phyloP scores from a whole-genome alignment of 1,139 yeast genomes.

The Diutina rugosa region DNA sequence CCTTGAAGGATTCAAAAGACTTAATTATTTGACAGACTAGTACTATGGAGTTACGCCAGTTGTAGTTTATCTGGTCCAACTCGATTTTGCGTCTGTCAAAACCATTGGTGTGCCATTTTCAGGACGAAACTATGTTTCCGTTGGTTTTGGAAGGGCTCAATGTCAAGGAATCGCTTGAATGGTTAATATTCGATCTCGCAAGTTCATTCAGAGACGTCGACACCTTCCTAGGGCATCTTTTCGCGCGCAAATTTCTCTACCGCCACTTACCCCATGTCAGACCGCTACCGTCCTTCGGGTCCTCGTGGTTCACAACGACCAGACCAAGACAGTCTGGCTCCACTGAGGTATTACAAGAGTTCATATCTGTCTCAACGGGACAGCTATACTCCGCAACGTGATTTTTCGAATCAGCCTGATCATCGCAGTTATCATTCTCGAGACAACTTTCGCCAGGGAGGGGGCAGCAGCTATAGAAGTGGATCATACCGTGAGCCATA shows the following conservation, averaged over 20 bases:
- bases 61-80: background rate
- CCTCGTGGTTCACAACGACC: background rate
- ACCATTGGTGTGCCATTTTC: background rate
- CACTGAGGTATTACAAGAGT: background rate
- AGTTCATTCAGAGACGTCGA: background rate
- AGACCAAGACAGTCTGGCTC: background rate
- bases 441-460: background rate
- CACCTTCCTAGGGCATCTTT: background rate
- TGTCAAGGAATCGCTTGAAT: background rate
- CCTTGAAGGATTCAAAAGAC: background rate
- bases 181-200: background rate
- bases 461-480: background rate
- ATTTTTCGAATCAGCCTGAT: background rate
- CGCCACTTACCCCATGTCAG: background rate
- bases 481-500: background rate
- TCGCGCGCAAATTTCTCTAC: slow-evolving; percentile 1
- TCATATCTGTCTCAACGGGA: background rate
- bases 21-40: background rate
- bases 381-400: background rate
- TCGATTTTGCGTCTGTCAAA: background rate
- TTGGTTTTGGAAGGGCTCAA: background rate
- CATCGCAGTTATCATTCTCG: background rate
- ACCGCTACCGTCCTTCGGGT: background rate
- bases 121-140: background rate
- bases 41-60: background rate